Evolutionary conservation across 768 basidiomycete genomes (phyloP).

Genomic region (Lactifluus volemus): DNA sequence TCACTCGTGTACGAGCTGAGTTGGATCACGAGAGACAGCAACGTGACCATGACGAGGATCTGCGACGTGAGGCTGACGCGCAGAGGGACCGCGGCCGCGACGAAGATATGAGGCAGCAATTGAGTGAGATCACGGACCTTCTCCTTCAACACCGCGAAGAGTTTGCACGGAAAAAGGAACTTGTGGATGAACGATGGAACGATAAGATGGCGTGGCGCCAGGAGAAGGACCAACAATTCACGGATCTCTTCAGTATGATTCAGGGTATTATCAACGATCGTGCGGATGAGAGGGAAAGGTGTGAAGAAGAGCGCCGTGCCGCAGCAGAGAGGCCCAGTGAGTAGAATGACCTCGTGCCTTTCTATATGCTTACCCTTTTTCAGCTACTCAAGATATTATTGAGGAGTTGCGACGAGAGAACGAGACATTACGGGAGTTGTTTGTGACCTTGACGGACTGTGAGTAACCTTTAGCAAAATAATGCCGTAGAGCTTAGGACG

Average conservation of each 20-base stretch:
- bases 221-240: slow-evolving; percentile 49
- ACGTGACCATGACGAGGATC: slow-evolving; percentile 49
- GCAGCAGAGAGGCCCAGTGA: slow-evolving; percentile 50
- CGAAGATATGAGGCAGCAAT: slow-evolving; percentile 48
- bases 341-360: slow-evolving; percentile 14
- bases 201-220: slow-evolving; percentile 51
- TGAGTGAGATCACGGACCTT: slow-evolving; percentile 64
- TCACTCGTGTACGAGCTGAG: slow-evolving; percentile 46
- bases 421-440: slow-evolving; percentile 46
- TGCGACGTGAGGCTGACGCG: slow-evolving; percentile 51
- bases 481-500: background rate
- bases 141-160: slow-evolving; percentile 59
- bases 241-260: slow-evolving; percentile 54
- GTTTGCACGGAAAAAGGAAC: slow-evolving; percentile 48
- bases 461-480: slow-evolving; percentile 20
- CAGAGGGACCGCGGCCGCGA: slow-evolving; percentile 51
- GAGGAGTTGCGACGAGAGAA: slow-evolving; percentile 53
- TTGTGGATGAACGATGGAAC: slow-evolving; percentile 53
- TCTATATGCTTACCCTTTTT: slow-evolving; percentile 16
- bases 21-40: slow-evolving; percentile 55
- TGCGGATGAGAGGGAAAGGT: slow-evolving; percentile 39
- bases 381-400: slow-evolving; percentile 53
- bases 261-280: slow-evolving; percentile 48
- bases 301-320: slow-evolving; percentile 45
- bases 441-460: slow-evolving; percentile 51